Base-by-base conservation (phyloP, 805 yeast species). In the Torulaspora maleeae region DNA sequence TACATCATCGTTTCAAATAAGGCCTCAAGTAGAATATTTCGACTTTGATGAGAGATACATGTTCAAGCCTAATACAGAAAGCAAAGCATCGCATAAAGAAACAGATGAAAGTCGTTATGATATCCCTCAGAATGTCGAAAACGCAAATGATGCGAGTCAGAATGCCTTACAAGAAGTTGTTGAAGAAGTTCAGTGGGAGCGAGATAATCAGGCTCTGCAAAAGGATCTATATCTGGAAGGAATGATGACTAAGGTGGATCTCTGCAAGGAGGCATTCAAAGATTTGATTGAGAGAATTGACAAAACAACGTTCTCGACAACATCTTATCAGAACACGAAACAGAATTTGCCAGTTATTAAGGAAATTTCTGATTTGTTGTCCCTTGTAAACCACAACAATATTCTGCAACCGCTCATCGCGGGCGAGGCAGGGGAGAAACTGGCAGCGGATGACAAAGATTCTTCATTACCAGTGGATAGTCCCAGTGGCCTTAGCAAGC, bases 21-120 rank as follows among this genome's bases (percentile, higher is more conserved):
- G 64, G n/a, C 50, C 55, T n/a, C 59, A 58, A 32, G 60, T 58
- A 9, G 63, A 59, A 37, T 48, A 50, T 36, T 59, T 59, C 38
- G 64, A 59, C 43, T 59, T 59, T 36, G 59, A 55, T 45, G 48
- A 50, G 9, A 41, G 48, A 27, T 44, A 49, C 27, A 44, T 36
- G 43, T 46, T 46, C 22, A 34, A 44, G 13, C 20, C 35, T 10
- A 16, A 32, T 9, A n/a, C 16, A 4, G 20, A 32, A 22, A 32
- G 12, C 12, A 4, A 16, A 32, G 35, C n/a, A 33, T 41, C 49
- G 15, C 44, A 38, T 10, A 25, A 36, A 24, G 44, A 45, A 12
- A 41, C n/a, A 5, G 27, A 32, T 4, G 13, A 24, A 22, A 16
- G 27, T 3, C 9, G 10, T 32, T 4, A 35, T 5, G 12, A 15